Evolutionary conservation across 2,329 filamentous ascomycete species (phyloP), one percentile per base, ranked within the genome.

Genomic region (Xylaria digitata): DNA sequence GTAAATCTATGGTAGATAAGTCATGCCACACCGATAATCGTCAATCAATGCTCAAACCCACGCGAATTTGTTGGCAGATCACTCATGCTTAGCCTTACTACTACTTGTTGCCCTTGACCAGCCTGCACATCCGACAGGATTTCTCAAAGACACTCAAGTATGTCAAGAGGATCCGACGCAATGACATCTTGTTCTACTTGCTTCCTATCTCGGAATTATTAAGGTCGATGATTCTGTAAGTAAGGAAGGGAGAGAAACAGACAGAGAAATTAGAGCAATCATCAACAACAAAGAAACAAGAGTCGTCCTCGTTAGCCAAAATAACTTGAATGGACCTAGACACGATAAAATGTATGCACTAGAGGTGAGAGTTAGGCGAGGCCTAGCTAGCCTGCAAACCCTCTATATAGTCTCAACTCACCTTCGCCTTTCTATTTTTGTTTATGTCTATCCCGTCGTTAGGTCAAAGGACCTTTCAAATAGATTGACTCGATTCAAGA

Each of bases 81-180:
- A 54, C 23, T 26, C n/a, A 53, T 54, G 6, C 6, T 32, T 21
- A 26, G 15, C 19, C n/a, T 46, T 46, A 45, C 17, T 37, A 46
- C 43, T 52, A 6, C 21, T 53, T 55, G 13, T 48, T n/a, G 4
- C 65, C 62, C 6, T 57, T 68, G 19, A 70, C 49, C 30, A 70
- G 55, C 30, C 42, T 66, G 23, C 53, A 59, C 56, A 68, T 53
- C 9, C 66, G 59, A 32, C 68, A 40, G 34, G 32, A 55, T 52
- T 70, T 66, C 21, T 66, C 49, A 32, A 70, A 68, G 7, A 70
- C 50, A 40, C 68, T 70, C 13, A 68, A 56, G 40, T 70, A 70
- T 1, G n/a, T 66, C 9, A 68, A 54, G 46, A 70, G 34, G 21
- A 70, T 63, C 11, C 66, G 59, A n/a, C 49, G 56, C 7, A 54